Base-by-base conservation (phyloP, 192 early-diverging fungal species). In the Linnemannia zychae region DNA sequence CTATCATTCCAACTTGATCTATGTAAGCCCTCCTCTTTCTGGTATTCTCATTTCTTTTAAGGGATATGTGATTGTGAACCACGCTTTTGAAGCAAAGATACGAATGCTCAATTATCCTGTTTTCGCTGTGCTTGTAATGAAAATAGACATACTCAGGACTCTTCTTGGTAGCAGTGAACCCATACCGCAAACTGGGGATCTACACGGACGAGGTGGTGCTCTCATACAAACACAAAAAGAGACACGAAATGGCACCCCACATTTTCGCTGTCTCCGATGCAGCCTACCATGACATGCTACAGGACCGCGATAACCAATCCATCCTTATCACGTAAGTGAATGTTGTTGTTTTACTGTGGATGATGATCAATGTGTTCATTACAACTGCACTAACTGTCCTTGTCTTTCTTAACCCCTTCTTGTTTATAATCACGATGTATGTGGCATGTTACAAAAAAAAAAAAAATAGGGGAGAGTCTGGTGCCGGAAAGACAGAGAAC, bases 401-500 rank as follows among this genome's bases (percentile, higher is more conserved):
- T 48, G 40, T n/a, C 16, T 33, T 31, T 86, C 20, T 69, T 80
- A 20, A 31, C 50, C 31, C 18, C 71, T 36, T 11, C 33, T 3
- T 22, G 33, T 28, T 0, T 31, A 22, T 38, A 36, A 36, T 68
- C 37, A 40, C 37, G 33, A 37, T 68, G 67, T 17, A 31, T n/a
- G 16, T 40, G 24, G 28, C n/a, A 60, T 11, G 11, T 3, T 11
- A 60, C 28, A 63, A 63, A 63, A n/a, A 31, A 63, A 9, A 31
- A 24, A 63, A 74, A 16, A 33, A 48, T 75, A 96, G 95, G 50
- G 99, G 99, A 73, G 99, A 99, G 90, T 98, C 98, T 37, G 99
- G 99, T 65, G 98, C 98, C 9, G 99, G 99, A 71, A 99, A 99
- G 89, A 99, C 99, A 20, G 99, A 99, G 90, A 99, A 99, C 90